Evolutionary conservation across 2,329 filamentous ascomycete species (phyloP).

Genomic region (Trichoderma sp.): DNA sequence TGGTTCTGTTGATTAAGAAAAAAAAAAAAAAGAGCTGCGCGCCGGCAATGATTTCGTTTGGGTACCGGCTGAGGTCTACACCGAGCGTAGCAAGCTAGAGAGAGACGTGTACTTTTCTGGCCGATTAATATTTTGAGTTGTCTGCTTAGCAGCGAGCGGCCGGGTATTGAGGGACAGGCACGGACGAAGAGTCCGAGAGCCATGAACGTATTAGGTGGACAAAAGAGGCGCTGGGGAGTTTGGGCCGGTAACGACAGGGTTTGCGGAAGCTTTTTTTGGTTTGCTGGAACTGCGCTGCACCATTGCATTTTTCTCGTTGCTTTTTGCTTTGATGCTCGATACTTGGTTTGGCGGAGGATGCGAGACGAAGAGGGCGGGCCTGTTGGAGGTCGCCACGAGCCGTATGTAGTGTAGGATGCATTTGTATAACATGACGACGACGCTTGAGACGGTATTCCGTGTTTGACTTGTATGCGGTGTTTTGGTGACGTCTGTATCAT

Average conservation of each 20-base stretch:
- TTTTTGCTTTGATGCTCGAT: constrained; percentile 13
- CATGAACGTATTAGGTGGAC: constrained; percentile 2
- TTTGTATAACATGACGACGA: constrained; percentile 25
- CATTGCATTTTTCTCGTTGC: neutral
- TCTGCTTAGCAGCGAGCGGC: neutral
- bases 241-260: constrained; percentile 16
- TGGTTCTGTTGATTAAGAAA: neutral
- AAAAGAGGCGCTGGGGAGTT: constrained; percentile 21
- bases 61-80: neutral
- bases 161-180: neutral
- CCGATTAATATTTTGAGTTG: neutral
- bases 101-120: neutral
- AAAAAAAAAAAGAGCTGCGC: neutral
- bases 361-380: constrained; percentile 10
- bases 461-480: neutral
- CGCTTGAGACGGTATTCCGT: neutral
- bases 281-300: constrained; percentile 16
- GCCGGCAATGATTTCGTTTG: constrained; percentile 1
- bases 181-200: neutral
- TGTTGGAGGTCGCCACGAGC: constrained; percentile 18
- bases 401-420: constrained; percentile 24
- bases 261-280: constrained; percentile 8
- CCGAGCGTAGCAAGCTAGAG: neutral
- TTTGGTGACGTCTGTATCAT: neutral
- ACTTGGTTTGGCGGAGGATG: constrained; percentile 1